Percentiles rank a stretch among this genome's conserved stretches.
Evolutionary conservation across 768 basidiomycete genomes (phyloP).

Genomic region (Amanita pallidorosea): DNA sequence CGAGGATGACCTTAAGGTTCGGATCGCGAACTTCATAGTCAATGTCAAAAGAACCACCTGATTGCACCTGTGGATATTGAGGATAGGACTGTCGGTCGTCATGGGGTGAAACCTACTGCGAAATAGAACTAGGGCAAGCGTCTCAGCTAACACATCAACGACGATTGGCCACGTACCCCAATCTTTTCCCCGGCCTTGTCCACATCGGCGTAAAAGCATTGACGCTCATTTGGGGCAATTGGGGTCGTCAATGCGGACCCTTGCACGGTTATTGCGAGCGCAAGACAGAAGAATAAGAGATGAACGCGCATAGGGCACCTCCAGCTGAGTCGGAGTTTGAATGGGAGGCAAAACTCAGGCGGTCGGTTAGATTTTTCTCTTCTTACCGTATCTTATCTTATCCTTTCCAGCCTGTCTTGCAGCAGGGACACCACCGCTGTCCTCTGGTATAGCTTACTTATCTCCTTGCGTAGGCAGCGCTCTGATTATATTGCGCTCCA

Average conservation of each 20-base stretch:
- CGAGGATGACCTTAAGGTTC: constrained; percentile 75
- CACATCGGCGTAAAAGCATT: constrained; percentile 94
- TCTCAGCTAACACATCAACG: not conserved
- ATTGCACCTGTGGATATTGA: constrained; percentile 61
- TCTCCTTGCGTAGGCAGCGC: too few species aligned
- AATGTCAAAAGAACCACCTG: constrained; percentile 93
- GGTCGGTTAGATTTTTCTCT: not conserved
- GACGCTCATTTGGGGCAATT: constrained; percentile 65
- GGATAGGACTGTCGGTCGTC: not conserved
- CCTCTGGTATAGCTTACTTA: too few species aligned
- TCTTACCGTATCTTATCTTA: not conserved
- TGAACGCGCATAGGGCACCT: not conserved
- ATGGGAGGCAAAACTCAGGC: not conserved
- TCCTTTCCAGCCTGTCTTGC: too few species aligned
- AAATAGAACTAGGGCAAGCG: constrained; percentile 75
- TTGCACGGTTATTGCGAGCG: constrained; percentile 24
- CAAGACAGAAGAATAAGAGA: constrained; percentile 20
- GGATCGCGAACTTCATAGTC: constrained; percentile 93
- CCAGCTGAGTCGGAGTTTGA: constrained; percentile 2
- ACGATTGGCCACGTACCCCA: constrained; percentile 40
- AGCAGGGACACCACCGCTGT: too few species aligned
- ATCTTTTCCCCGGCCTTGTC: constrained; percentile 94
- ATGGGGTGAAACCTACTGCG: constrained; percentile 50
- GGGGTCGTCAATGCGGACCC: constrained; percentile 73
- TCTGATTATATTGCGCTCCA: not conserved